Evolutionary conservation across 2,329 filamentous ascomycete genomes (phyloP).

Genomic region (Fusarium luffae): DNA sequence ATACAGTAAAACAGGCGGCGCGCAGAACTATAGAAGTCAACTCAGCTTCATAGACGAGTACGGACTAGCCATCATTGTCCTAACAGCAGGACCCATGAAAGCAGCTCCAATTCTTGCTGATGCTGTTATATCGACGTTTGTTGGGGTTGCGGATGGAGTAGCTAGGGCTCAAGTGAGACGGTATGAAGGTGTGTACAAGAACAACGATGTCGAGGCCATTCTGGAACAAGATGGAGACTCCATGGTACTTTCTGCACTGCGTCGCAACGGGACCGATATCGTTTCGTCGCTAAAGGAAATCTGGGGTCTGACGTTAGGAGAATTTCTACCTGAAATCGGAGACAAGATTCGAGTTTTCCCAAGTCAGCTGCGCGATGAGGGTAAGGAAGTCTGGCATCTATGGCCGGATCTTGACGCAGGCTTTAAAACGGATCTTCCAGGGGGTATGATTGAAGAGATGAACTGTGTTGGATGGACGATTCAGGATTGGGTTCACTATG

Average conservation of each 20-base stretch:
- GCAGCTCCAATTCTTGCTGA: constrained; percentile 46
- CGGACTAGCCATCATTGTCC: constrained; percentile 47
- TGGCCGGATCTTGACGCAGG: constrained; percentile 41
- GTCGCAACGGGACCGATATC: constrained; percentile 40
- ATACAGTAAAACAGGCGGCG: constrained; percentile 51
- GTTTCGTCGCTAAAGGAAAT: constrained; percentile 33
- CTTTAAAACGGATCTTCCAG: constrained; percentile 46
- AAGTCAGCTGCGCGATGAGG: constrained; percentile 19
- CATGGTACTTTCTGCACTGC: constrained; percentile 36
- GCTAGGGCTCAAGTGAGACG: constrained; percentile 43
- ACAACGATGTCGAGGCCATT: constrained; percentile 1
- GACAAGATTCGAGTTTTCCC: constrained; percentile 45
- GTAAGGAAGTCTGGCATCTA: constrained; percentile 44
- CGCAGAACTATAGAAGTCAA: constrained; percentile 51
- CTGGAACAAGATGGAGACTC: constrained; percentile 44
- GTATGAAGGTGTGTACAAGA: constrained; percentile 35
- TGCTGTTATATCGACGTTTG: constrained; percentile 43
- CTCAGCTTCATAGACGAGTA: constrained; percentile 52
- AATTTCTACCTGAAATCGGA: constrained; percentile 34
- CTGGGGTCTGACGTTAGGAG: constrained; percentile 42
- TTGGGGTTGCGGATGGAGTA: constrained; percentile 46
- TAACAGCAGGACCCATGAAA: constrained; percentile 48
- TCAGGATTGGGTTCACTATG: constrained; percentile 52
- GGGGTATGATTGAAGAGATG: constrained; percentile 28
- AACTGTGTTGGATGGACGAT: constrained; percentile 49